These are phyloP conservation scores for Chrysanthemum seticuspe DNA, from an alignment of 129 eudicot species.

Conservation along the genomic window DNA sequence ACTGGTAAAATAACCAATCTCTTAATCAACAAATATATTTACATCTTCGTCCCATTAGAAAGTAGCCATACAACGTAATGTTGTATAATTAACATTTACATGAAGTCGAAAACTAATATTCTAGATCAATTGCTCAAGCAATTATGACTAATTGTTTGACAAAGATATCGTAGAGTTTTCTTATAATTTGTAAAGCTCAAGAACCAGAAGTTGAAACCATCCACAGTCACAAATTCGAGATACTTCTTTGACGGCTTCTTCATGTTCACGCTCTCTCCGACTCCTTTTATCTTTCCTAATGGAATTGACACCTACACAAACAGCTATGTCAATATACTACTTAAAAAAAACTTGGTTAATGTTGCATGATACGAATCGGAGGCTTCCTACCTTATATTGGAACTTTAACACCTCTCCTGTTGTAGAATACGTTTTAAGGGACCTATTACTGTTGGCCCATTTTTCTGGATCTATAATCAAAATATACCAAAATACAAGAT, in stretches of 20 bases:
- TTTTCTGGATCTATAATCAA: no score
- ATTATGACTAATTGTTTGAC: not conserved
- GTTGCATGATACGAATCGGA: not conserved
- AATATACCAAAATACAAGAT: no score
- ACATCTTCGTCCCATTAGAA: not conserved
- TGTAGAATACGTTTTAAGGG: slow-evolving; percentile 21
- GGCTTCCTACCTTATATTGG: slow-evolving; percentile 32
- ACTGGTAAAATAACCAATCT: not conserved
- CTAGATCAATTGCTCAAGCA: slow-evolving; percentile 15
- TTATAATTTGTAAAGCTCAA: slow-evolving; percentile 7
- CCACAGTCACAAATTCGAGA: slow-evolving; percentile 20
- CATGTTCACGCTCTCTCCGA: slow-evolving; percentile 21
- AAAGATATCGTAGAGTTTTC: slow-evolving; percentile 16
- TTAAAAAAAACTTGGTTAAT: not conserved
- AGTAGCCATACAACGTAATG: not conserved
- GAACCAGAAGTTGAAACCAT: slow-evolving; percentile 24
- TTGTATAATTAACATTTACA: slow-evolving; percentile 20
- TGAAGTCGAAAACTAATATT: not conserved
- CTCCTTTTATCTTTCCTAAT: slow-evolving; percentile 25
- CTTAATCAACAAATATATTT: not conserved
- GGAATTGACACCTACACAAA: slow-evolving; percentile 31
- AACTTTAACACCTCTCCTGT: slow-evolving; percentile 33
- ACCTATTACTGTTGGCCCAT: slow-evolving; percentile 7
- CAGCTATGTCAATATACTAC: not conserved
- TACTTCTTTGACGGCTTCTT: slow-evolving; percentile 34